Conservation (phyloP, 2,329 filamentous ascomycete species). For the Fusarium sp. region DNA sequence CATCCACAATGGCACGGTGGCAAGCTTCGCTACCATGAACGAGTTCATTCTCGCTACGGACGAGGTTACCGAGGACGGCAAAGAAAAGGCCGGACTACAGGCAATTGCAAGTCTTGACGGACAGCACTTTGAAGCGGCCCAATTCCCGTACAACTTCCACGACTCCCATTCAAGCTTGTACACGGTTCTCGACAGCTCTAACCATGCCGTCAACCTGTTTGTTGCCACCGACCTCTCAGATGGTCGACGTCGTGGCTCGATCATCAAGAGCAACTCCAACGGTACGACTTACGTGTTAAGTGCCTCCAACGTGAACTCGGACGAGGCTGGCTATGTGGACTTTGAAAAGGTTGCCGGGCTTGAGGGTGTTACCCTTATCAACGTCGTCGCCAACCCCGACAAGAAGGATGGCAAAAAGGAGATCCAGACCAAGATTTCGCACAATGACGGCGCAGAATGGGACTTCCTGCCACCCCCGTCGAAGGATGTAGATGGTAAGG, state of each 20-base stretch:
- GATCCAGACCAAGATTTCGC: slow-evolving; percentile 90
- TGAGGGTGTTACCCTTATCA: slow-evolving; percentile 90
- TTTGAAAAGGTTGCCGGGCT: slow-evolving; percentile 96
- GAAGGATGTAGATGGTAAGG: slow-evolving; percentile 77
- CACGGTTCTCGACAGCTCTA: slow-evolving; percentile 94
- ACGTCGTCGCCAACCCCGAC: slow-evolving; percentile 81
- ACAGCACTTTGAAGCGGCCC: slow-evolving; percentile 80
- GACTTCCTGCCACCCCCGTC: slow-evolving; percentile 77
- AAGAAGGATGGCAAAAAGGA: slow-evolving; percentile 84
- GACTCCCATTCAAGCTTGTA: slow-evolving; percentile 84
- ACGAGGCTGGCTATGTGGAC: slow-evolving; percentile 83
- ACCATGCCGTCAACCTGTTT: slow-evolving; percentile 93
- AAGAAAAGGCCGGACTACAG: slow-evolving; percentile 72
- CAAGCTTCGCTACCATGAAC: slow-evolving; percentile 92
- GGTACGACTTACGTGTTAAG: slow-evolving; percentile 94
- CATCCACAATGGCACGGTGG: slow-evolving; percentile 69
- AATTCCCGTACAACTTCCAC: slow-evolving; percentile 88
- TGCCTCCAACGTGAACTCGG: slow-evolving; percentile 83
- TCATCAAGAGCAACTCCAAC: slow-evolving; percentile 99
- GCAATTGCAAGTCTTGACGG: slow-evolving; percentile 90
- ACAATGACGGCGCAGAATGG: slow-evolving; percentile 96
- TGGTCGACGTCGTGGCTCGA: slow-evolving; percentile 81
- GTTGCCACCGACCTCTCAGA: slow-evolving; percentile 79
- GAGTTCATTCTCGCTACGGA: slow-evolving; percentile 95
- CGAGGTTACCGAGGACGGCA: slow-evolving; percentile 64